Percentiles rank a stretch among this genome's conserved stretches.
Conservation (phyloP, 2,329 filamentous ascomycete genomes). For the Gaeumannomyces tritici region DNA sequence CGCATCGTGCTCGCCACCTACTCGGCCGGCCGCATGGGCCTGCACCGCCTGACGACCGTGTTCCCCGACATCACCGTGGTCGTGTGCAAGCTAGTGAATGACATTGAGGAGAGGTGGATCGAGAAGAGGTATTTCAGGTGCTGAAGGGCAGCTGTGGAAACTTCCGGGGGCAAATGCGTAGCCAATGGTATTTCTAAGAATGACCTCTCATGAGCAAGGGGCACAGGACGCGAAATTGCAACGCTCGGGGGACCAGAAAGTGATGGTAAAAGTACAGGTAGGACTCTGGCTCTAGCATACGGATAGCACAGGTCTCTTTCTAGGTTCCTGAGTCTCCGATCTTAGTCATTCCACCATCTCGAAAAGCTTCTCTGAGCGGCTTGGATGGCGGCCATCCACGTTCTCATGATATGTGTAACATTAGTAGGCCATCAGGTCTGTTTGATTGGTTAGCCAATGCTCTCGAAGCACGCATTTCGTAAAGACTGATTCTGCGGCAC, state of each 20-base stretch:
- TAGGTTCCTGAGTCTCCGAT: neutral
- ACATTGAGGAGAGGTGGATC: slow-evolving; percentile 81
- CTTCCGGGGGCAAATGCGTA: too few relatives aligned
- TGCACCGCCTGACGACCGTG: slow-evolving; percentile 78
- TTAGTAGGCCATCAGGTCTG: slow-evolving; percentile 27
- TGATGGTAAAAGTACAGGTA: neutral
- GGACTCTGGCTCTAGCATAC: neutral
- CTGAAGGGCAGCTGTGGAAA: slow-evolving; percentile 28
- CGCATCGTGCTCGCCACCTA: slow-evolving; percentile 91
- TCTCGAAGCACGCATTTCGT: neutral
- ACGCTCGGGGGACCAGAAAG: neutral
- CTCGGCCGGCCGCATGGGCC: slow-evolving; percentile 71
- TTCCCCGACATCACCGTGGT: slow-evolving; percentile 84
- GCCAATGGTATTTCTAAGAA: neutral
- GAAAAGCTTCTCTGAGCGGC: neutral
- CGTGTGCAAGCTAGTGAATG: slow-evolving; percentile 70
- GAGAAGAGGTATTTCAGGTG: slow-evolving; percentile 88
- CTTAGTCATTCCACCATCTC: neutral
- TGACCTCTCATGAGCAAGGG: neutral
- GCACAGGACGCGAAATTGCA: neutral
- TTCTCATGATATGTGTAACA: neutral
- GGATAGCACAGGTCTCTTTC: neutral
- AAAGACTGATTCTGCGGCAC: too few relatives aligned
- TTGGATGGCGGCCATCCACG: neutral
- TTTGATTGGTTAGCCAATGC: neutral